Evolutionary conservation across 495 filamentous ascomycete genomes (phyloP), one percentile per base, ranked within the genome.

Genomic region (Xeromyces bisporus): DNA sequence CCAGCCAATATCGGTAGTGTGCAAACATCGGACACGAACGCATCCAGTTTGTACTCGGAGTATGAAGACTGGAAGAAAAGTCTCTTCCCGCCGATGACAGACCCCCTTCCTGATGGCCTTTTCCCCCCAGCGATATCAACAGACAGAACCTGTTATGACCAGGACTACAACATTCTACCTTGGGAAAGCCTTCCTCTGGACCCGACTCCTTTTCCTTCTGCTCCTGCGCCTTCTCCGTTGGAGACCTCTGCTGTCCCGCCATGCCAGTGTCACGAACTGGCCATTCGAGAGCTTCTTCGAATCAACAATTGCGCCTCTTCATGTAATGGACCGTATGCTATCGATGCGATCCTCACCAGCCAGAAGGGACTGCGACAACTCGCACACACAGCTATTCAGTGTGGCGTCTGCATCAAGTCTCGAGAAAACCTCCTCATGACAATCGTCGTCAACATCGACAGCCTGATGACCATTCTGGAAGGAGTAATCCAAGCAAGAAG

Each of bases 381-480:
- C 10, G 39, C 47, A 1, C 46, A 55, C n/a, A 38, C 37, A 1
- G 50, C 56, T 10, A 36, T 58, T 3, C 46, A 44, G 14, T 58
- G 55, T 23, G 32, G 32, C 7, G 23, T 46, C n/a, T 58, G 55
- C 33, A 43, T 46, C 1, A 48, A 43, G 17, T 42, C 37, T 1
- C 38, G 45, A 16, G 36, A 40, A 0, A 51, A 50, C n/a, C 39
- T 55, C 15, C 44, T 58, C 6, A 53, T 55, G 43, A 21, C 55
- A 3, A 41, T 55, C 6, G 43, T 56, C 6, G 38, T 56, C 15
- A 42, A 42, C 4, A 56, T 56, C 23, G 52, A 58, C 28, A 46
- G 48, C 29, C 35, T 56, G n/a, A 31, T 55, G 2, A 45, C 44
- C 1, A 33, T 44, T 2, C 41, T 58, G 0, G 55, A 58, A 20